A percentile compares a stretch with the other conserved stretches of the same genome.
phyloP scores from a whole-genome alignment of 129 eudicot species.

The Lactuca saligna region DNA sequence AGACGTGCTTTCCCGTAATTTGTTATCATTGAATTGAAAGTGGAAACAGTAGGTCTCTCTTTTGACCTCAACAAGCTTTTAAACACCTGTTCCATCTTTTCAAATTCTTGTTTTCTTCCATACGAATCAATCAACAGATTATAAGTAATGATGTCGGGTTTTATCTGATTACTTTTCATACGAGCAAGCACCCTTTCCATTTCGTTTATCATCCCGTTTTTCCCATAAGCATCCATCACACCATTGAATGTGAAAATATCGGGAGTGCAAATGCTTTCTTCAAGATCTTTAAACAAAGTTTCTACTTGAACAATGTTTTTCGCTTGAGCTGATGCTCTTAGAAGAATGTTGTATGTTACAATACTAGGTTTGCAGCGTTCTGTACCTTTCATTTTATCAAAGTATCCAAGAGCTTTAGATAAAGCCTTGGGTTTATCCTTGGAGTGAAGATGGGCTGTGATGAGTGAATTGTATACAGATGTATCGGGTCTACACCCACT shows the following conservation, averaged over 20 bases:
- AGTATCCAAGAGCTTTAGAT: constrained; percentile 71
- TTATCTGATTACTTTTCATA: constrained; percentile 70
- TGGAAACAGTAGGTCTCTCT: constrained; percentile 70
- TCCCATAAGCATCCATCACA: constrained; percentile 94
- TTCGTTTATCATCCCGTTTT: constrained; percentile 84
- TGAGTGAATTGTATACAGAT: constrained; percentile 85
- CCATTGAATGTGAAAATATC: constrained; percentile 92
- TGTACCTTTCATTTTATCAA: constrained; percentile 88
- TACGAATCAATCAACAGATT: constrained; percentile 85
- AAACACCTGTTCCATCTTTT: constrained; percentile 93
- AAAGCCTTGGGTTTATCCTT: constrained; percentile 77
- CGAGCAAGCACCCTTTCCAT: constrained; percentile 79
- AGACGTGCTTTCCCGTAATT: constrained; percentile 89
- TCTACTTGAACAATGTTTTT: constrained; percentile 65
- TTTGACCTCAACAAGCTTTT: constrained; percentile 77
- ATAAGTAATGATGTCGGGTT: constrained; percentile 73
- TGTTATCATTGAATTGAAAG: constrained; percentile 85
- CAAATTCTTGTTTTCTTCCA: constrained; percentile 90
- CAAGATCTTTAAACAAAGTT: constrained; percentile 68
- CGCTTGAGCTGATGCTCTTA: constrained; percentile 88
- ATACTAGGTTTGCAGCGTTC: constrained; percentile 78
- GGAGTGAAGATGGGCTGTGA: constrained; percentile 87
- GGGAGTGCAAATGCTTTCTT: constrained; percentile 65
- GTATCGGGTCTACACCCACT: constrained; percentile 94
- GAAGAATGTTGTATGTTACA: constrained; percentile 83